These are phyloP conservation scores for Huntiella abstrusa DNA, from an alignment of 2,329 filamentous ascomycete species.

Conservation along the genomic window DNA sequence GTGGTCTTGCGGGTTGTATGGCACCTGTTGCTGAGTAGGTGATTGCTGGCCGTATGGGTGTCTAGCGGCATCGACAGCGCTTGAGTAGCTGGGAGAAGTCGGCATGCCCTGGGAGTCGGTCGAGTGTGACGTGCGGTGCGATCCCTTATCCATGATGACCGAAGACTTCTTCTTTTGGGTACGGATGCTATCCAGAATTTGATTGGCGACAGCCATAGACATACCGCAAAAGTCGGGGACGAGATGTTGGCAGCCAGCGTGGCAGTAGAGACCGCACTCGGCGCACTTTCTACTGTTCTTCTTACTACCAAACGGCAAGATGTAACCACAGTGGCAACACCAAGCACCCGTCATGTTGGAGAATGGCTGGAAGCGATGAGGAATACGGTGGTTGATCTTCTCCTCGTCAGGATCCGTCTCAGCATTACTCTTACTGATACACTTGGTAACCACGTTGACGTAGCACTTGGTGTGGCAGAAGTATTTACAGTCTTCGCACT, in stretches of 20 bases:
- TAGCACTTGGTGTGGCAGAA: constrained; percentile 98
- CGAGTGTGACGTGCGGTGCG: constrained; percentile 34
- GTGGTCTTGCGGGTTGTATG: constrained; percentile 24
- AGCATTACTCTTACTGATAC: constrained; percentile 97
- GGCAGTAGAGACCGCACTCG: constrained; percentile 83
- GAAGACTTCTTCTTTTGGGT: constrained; percentile 49
- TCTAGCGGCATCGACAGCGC: constrained; percentile 15
- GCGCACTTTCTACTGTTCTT: constrained; percentile 88
- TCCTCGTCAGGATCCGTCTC: constrained; percentile 97
- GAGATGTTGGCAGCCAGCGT: constrained; percentile 79
- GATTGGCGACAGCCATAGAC: constrained; percentile 93
- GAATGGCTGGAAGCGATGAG: constrained; percentile 91
- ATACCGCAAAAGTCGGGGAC: constrained; percentile 98
- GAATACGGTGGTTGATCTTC: constrained; percentile 98
- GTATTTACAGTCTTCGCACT: constrained; percentile 98
- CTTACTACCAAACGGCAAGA: constrained; percentile 69
- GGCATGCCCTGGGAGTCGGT: constrained; percentile 24
- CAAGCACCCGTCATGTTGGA: constrained; percentile 96
- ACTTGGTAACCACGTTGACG: constrained; percentile 90
- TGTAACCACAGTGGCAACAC: constrained; percentile 97
- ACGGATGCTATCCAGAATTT: constrained; percentile 75
- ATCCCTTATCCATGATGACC: constrained; percentile 40
- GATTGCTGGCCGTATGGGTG: constrained; percentile 14
- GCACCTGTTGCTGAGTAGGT: constrained; percentile 15
- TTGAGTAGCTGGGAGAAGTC: constrained; percentile 20